Evolutionary conservation across 805 yeast genomes (phyloP).

Genomic region (Debaryomyces castellii): DNA sequence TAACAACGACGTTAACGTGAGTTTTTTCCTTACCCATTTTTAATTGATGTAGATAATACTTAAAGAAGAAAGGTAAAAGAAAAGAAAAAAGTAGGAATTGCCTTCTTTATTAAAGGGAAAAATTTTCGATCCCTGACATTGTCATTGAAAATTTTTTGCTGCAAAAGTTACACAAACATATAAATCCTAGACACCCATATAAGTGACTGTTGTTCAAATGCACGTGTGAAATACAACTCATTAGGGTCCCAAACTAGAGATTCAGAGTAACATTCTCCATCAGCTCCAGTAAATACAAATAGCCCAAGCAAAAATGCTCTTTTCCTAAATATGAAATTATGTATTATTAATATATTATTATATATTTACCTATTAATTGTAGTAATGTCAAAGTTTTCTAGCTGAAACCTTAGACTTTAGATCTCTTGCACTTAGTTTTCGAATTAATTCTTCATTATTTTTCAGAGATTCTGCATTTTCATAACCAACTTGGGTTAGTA

Average conservation of each 20-base stretch:
- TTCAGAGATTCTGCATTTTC: slow-evolving; percentile 20
- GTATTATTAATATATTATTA: not conserved
- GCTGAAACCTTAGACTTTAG: not conserved
- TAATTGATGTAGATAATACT: slow-evolving; percentile 36
- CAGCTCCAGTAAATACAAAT: too few species aligned
- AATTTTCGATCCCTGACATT: not conserved
- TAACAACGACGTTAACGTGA: slow-evolving; percentile 99
- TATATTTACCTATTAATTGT: not conserved
- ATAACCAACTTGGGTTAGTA: slow-evolving; percentile 21
- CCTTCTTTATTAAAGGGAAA: not conserved
- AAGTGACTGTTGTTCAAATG: not conserved
- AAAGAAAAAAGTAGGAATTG: not conserved
- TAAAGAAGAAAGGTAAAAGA: slow-evolving; percentile 99
- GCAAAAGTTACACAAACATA: not conserved
- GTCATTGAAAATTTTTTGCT: not conserved
- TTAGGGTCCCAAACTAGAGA: not conserved
- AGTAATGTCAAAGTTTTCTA: not conserved
- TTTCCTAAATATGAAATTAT: too few species aligned
- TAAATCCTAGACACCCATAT: slow-evolving; percentile 1
- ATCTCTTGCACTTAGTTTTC: slow-evolving; percentile 10
- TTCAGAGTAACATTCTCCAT: too few species aligned
- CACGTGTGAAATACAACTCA: not conserved
- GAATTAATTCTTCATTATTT: slow-evolving; percentile 16
- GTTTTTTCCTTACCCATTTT: slow-evolving; percentile 87
- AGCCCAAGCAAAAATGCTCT: too few species aligned